phyloP scores from a whole-genome alignment of 2,329 filamentous ascomycete species.

The Penicillium concentricum region DNA sequence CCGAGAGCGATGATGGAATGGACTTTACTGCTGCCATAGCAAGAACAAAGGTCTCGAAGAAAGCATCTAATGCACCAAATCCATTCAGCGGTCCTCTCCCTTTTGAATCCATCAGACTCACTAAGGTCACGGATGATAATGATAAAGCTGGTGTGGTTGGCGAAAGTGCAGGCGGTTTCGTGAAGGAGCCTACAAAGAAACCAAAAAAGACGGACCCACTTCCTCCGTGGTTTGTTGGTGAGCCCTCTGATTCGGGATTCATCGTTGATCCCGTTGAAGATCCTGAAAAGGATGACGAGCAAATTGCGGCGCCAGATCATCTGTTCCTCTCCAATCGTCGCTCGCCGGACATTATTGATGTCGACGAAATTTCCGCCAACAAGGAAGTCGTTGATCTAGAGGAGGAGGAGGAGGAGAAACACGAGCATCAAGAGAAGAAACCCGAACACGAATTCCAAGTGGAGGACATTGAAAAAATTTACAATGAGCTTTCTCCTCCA shows the following conservation, averaged over 20 bases:
- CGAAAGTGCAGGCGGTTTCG: slow-evolving; percentile 63
- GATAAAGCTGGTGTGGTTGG: slow-evolving; percentile 53
- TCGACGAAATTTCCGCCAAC: slow-evolving; percentile 34
- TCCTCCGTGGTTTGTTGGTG: slow-evolving; percentile 49
- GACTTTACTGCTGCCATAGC: slow-evolving; percentile 75
- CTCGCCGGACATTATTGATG: slow-evolving; percentile 41
- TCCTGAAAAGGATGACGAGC: slow-evolving; percentile 24
- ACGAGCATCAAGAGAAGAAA: not conserved
- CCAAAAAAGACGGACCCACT: slow-evolving; percentile 35
- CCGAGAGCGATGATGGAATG: slow-evolving; percentile 68
- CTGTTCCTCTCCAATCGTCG: slow-evolving; percentile 31
- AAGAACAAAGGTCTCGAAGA: slow-evolving; percentile 65
- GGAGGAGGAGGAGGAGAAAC: slow-evolving; percentile 13
- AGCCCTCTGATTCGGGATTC: slow-evolving; percentile 34
- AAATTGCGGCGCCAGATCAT: slow-evolving; percentile 21
- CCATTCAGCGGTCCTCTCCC: slow-evolving; percentile 79
- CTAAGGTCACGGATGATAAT: slow-evolving; percentile 51
- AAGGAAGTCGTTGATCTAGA: slow-evolving; percentile 35
- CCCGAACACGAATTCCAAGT: not conserved
- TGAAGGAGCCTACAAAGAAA: slow-evolving; percentile 47
- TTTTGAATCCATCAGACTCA: slow-evolving; percentile 77
- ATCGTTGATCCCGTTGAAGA: slow-evolving; percentile 28
- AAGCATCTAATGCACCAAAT: slow-evolving; percentile 39
- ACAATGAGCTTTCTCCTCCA: not conserved
- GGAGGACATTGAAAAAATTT: not conserved